These are phyloP conservation scores for Clitopilus passeckerianus DNA, from an alignment of 768 basidiomycete species.

Conservation along the genomic window DNA sequence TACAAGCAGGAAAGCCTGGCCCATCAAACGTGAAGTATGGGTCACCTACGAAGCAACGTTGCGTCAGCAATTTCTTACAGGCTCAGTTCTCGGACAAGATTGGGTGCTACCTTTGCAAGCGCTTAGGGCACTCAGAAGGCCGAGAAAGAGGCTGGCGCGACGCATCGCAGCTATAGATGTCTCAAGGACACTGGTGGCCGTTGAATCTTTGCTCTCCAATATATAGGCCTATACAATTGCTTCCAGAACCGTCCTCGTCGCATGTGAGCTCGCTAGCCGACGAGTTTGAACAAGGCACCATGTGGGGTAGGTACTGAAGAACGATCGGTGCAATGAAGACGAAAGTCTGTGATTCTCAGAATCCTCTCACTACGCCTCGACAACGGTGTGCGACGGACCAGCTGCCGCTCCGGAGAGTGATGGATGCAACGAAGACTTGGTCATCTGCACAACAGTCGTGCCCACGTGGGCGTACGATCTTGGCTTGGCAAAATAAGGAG, in stretches of 20 bases:
- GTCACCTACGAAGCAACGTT: conserved; percentile 7
- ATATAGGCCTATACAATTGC: not conserved
- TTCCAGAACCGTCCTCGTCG: not conserved
- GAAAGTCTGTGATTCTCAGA: not conserved
- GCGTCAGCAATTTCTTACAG: not conserved
- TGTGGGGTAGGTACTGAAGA: not conserved
- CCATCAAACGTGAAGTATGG: conserved; percentile 32
- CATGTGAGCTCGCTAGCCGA: not conserved
- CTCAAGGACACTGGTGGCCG: not conserved
- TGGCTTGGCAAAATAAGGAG: not conserved
- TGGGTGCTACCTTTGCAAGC: not conserved
- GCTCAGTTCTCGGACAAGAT: not conserved
- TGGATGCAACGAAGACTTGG: not conserved
- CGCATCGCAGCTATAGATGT: not conserved
- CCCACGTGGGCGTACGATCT: not conserved
- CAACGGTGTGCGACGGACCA: not conserved
- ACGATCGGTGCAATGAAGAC: not conserved
- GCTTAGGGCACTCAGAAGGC: too few relatives aligned
- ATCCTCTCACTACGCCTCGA: not conserved
- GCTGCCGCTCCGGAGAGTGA: not conserved
- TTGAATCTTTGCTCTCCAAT: not conserved
- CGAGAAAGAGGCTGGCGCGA: not conserved
- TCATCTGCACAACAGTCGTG: not conserved
- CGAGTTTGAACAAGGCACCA: not conserved
- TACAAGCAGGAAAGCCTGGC: conserved; percentile 27